These are phyloP conservation scores for Oryza nivara DNA, from an alignment of 176 grass and related monocot genomes.

Conservation along the genomic window DNA sequence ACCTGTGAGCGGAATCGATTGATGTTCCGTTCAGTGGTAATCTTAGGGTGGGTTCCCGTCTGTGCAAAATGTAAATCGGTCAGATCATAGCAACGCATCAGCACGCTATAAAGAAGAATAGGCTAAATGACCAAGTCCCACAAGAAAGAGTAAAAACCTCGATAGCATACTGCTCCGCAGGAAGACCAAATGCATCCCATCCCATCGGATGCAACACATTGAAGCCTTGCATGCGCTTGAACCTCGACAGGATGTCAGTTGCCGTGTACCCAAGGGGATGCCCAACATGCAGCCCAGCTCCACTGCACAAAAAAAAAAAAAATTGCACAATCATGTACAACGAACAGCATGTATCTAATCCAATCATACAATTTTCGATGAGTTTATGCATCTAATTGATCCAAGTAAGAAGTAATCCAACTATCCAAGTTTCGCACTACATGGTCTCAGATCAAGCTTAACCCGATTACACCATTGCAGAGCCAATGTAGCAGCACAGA, in stretches of 20 bases:
- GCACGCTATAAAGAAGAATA: not conserved
- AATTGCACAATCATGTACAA: not conserved
- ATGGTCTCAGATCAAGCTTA: not conserved
- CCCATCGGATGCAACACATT: conserved; percentile 99
- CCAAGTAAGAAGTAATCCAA: not conserved
- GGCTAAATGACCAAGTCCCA: not conserved
- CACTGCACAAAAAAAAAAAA: conserved; percentile 46
- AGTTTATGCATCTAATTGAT: not conserved
- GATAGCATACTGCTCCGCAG: conserved; percentile 95
- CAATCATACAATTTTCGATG: not conserved
- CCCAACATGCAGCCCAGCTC: conserved; percentile 85
- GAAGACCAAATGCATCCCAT: conserved; percentile 97
- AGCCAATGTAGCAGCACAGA: not conserved
- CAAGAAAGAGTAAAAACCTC: conserved; percentile 47
- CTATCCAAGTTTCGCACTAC: not conserved
- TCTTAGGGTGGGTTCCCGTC: conserved; percentile 94
- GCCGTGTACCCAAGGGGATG: conserved; percentile 94
- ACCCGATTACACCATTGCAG: not conserved
- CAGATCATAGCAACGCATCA: not conserved
- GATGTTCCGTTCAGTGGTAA: conserved; percentile 83
- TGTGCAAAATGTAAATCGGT: conserved; percentile 40
- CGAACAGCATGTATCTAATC: not conserved
- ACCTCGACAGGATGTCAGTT: conserved; percentile 86
- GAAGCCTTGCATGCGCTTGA: conserved; percentile 94
- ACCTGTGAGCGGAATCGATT: conserved; percentile 80